These are phyloP conservation scores for Hyaloscypha hepaticicola DNA, from an alignment of 495 filamentous ascomycete species.

Conservation along the genomic window DNA sequence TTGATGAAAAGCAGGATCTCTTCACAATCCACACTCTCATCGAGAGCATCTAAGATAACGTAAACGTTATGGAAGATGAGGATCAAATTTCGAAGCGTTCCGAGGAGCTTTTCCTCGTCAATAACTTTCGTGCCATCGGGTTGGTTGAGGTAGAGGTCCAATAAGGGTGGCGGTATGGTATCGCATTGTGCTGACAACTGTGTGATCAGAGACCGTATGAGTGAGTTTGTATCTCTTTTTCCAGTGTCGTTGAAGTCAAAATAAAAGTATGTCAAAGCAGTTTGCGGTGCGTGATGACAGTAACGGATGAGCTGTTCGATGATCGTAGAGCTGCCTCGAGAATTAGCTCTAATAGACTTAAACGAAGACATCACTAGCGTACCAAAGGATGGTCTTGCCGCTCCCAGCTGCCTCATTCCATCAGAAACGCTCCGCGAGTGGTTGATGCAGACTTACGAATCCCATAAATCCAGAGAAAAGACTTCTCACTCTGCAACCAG, in stretches of 20 bases:
- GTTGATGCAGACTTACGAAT: slow-evolving; percentile 13
- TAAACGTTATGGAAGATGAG: slow-evolving; percentile 26
- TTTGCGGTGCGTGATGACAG: slow-evolving; percentile 3
- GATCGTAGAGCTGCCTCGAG: slow-evolving; percentile 23
- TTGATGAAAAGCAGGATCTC: slow-evolving; percentile 17
- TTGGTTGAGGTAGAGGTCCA: slow-evolving; percentile 19
- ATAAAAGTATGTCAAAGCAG: slow-evolving; percentile 35
- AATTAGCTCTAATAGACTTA: neutral
- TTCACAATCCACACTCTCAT: slow-evolving; percentile 30
- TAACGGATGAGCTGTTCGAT: slow-evolving; percentile 19
- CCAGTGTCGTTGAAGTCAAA: slow-evolving; percentile 37
- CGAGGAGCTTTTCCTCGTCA: slow-evolving; percentile 8
- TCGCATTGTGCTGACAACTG: slow-evolving; percentile 29
- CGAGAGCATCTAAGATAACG: slow-evolving; percentile 37
- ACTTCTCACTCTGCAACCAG: slow-evolving; percentile 11
- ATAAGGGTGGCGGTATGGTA: slow-evolving; percentile 12
- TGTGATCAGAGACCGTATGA: slow-evolving; percentile 33
- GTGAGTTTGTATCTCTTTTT: slow-evolving; percentile 23
- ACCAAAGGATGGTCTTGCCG: slow-evolving; percentile 40
- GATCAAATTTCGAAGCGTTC: slow-evolving; percentile 23
- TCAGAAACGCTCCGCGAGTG: slow-evolving; percentile 29
- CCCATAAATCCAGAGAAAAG: slow-evolving; percentile 25
- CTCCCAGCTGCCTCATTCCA: slow-evolving; percentile 38
- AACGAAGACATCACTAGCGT: neutral
- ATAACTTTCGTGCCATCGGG: slow-evolving; percentile 18